phyloP scores from a whole-genome alignment of 371 early-diverging fungal species.

The Mucor lusitanicus region DNA sequence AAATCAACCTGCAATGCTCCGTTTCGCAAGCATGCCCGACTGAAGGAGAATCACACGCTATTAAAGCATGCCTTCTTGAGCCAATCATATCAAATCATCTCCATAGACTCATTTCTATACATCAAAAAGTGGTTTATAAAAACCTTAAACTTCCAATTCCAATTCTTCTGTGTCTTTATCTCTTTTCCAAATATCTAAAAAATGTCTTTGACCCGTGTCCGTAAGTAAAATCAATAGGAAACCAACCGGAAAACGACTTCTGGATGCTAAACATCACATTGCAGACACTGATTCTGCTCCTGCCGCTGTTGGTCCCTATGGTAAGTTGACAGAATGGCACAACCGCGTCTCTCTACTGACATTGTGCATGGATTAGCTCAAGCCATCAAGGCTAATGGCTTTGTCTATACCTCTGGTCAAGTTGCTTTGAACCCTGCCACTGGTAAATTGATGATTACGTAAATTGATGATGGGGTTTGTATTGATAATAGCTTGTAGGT shows the following conservation, averaged over 20 bases:
- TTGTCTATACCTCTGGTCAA: slow-evolving; percentile 73
- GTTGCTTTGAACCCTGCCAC: slow-evolving; percentile 55
- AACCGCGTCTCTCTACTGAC: background rate
- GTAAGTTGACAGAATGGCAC: slow-evolving; percentile 5
- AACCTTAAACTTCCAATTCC: background rate
- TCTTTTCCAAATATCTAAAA: background rate
- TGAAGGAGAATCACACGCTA: too few species aligned
- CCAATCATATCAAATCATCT: slow-evolving; percentile 1
- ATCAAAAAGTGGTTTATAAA: background rate
- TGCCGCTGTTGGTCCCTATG: slow-evolving; percentile 37
- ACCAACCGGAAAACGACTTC: too few species aligned
- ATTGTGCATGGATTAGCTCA: slow-evolving; percentile 21
- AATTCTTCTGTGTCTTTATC: background rate
- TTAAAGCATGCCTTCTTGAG: background rate
- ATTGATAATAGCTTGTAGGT: slow-evolving; percentile 16
- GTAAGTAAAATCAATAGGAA: slow-evolving; percentile 8
- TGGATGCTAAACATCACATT: background rate
- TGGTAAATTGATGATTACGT: slow-evolving; percentile 6
- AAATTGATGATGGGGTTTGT: background rate
- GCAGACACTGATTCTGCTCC: slow-evolving; percentile 25
- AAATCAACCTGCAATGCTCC: background rate
- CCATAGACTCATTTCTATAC: background rate
- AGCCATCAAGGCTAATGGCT: slow-evolving; percentile 72
- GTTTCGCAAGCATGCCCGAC: background rate
- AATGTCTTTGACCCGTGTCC: slow-evolving; percentile 26